Conservation (phyloP, 345 rosid species). For the Sonneratia caseolaris region DNA sequence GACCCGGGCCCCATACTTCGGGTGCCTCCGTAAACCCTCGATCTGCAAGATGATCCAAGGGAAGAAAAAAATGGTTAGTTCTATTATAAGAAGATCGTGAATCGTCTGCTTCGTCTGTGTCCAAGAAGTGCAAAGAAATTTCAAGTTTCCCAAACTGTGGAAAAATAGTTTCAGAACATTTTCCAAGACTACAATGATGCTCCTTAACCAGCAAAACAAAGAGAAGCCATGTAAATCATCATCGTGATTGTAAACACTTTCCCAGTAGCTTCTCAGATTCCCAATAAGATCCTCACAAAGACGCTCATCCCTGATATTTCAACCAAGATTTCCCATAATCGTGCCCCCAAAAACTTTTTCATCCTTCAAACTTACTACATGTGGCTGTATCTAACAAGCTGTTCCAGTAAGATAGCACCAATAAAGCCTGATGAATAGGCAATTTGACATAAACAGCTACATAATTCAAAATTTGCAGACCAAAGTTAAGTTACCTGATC, state of each 20-base stretch:
- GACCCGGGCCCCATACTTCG: slow-evolving; percentile 76
- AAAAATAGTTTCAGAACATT: not conserved
- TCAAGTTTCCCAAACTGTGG: not conserved
- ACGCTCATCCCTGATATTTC: not conserved
- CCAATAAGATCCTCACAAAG: not conserved
- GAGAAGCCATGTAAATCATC: not conserved
- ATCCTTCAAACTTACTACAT: not conserved
- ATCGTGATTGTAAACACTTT: not conserved
- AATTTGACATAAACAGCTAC: not conserved
- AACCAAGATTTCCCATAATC: not conserved
- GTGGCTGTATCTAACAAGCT: not conserved
- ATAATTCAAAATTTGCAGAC: too few relatives aligned
- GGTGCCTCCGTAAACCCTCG: slow-evolving; percentile 84
- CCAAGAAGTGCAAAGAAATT: not conserved
- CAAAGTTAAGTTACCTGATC: not conserved
- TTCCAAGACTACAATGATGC: not conserved
- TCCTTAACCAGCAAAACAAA: not conserved
- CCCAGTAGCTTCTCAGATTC: not conserved
- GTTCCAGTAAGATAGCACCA: not conserved
- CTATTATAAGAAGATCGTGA: not conserved
- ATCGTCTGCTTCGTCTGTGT: not conserved
- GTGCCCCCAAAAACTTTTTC: not conserved
- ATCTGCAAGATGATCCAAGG: slow-evolving; percentile 29
- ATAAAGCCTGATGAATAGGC: not conserved
- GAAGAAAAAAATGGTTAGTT: not conserved